These are phyloP conservation scores for Diaporthe longicolla DNA, from an alignment of 2,329 filamentous ascomycete species.

Conservation along the genomic window DNA sequence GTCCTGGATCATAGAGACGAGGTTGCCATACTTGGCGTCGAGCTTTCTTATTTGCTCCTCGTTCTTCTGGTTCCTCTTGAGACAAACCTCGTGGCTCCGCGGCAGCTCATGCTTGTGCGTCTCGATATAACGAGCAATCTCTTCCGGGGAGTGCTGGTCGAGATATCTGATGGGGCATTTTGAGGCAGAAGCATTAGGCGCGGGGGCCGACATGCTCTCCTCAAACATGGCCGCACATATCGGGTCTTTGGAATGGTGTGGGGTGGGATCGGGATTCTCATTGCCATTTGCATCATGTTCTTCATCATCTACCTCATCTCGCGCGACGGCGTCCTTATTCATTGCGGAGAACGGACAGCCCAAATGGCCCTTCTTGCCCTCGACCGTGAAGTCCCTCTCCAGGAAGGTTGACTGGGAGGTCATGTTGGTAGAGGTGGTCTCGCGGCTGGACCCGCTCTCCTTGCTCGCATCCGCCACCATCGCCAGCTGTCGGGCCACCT, in stretches of 20 bases:
- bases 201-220: constrained; percentile 68
- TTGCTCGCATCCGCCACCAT: constrained; percentile 64
- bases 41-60: constrained; percentile 88
- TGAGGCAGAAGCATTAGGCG: constrained; percentile 64
- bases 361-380: constrained; percentile 83
- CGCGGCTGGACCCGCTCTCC: constrained; percentile 64
- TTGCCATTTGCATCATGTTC: constrained; percentile 45
- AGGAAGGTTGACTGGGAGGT: constrained; percentile 74
- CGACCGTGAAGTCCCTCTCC: constrained; percentile 92
- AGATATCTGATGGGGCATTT: constrained; percentile 95
- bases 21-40: constrained; percentile 92
- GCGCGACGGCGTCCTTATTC: constrained; percentile 50
- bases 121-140: constrained; percentile 93
- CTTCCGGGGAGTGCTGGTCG: constrained; percentile 92
- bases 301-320: constrained; percentile 44
- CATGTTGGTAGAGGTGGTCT: constrained; percentile 61
- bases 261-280: constrained; percentile 55
- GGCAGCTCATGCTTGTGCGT: constrained; percentile 96
- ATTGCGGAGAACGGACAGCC: constrained; percentile 82
- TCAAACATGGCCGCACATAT: constrained; percentile 76
- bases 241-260: constrained; percentile 68
- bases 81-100: constrained; percentile 92
- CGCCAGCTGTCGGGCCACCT: constrained; percentile 67
- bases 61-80: constrained; percentile 90
- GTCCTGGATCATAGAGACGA: constrained; percentile 95